Evolutionary conservation across 2,329 filamentous ascomycete genomes (phyloP).

Genomic region (Neonectria neomacrospora): DNA sequence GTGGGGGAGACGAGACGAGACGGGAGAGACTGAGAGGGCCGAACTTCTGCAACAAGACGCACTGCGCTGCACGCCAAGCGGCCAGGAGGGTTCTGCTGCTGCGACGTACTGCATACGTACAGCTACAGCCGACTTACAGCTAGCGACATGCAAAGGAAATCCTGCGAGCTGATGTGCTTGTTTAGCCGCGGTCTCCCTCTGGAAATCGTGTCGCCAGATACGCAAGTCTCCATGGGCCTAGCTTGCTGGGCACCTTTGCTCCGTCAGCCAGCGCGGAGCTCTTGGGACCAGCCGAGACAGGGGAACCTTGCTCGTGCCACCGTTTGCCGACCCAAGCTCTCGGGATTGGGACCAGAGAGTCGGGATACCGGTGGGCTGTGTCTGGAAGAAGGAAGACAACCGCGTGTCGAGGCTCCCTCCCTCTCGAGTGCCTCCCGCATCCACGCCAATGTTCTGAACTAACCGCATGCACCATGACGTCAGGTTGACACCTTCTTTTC

Average conservation of each 20-base stretch:
- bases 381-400: conserved; percentile 19
- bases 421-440: background rate
- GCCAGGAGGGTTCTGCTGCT: conserved; percentile 26
- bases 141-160: conserved; percentile 20
- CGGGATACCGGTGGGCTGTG: conserved; percentile 45
- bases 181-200: conserved; percentile 28
- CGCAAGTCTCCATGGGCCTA: conserved; percentile 1
- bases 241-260: conserved; percentile 12
- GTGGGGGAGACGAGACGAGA: conserved; percentile 31
- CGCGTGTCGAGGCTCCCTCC: background rate
- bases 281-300: conserved; percentile 39
- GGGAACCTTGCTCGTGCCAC: conserved; percentile 47
- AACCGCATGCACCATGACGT: background rate
- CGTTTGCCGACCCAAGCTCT: conserved; percentile 51
- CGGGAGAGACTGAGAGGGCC: conserved; percentile 11
- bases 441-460: background rate
- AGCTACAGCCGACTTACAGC: conserved; percentile 27
- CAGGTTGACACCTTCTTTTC: background rate
- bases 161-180: conserved; percentile 18
- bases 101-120: too few relatives aligned
- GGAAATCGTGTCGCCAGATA: conserved; percentile 8
- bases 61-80: conserved; percentile 13
- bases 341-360: conserved; percentile 48
- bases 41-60: conserved; percentile 31
- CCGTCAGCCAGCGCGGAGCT: conserved; percentile 21